Percentiles rank a stretch among this genome's conserved stretches.
These are phyloP conservation scores for Daedaleopsis nitida DNA, from an alignment of 768 basidiomycete species.

Conservation along the genomic window DNA sequence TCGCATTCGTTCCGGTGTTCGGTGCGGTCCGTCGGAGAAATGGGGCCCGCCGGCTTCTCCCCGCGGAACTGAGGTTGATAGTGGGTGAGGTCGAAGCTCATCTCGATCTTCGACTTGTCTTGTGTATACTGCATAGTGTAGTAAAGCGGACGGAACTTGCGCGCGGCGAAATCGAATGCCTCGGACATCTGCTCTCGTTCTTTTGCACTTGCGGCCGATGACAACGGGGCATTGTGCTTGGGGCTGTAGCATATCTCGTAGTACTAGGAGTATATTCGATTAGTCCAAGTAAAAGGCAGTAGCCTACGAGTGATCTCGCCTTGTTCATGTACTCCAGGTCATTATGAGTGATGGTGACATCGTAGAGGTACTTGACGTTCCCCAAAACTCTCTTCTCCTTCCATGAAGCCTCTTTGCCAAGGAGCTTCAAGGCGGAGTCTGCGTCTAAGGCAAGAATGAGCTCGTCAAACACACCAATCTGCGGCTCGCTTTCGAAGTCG, in stretches of 20 bases:
- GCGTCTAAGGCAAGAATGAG: conserved; percentile 47
- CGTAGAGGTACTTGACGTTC: conserved; percentile 46
- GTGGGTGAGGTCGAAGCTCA: conserved; percentile 52
- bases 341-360: conserved; percentile 53
- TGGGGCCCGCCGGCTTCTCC: conserved; percentile 29
- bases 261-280: conserved; percentile 30
- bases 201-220: conserved; percentile 22
- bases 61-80: conserved; percentile 48
- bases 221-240: conserved; percentile 29
- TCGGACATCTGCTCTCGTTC: conserved; percentile 31
- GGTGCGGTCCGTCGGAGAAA: conserved; percentile 19
- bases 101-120: conserved; percentile 50
- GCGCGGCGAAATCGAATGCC: conserved; percentile 38
- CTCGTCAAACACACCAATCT: conserved; percentile 42
- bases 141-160: conserved; percentile 46
- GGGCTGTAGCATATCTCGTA: conserved; percentile 43
- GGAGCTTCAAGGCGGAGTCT: conserved; percentile 43
- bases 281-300: neutral
- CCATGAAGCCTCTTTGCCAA: conserved; percentile 41
- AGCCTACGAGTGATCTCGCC: conserved; percentile 22
- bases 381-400: conserved; percentile 45
- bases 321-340: conserved; percentile 49
- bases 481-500: conserved; percentile 11
- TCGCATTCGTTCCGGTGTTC: conserved; percentile 25
- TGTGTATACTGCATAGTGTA: conserved; percentile 46